Evolutionary conservation across 352 stramenopile genomes (phyloP).

Genomic region (Phytophthora megakarya): DNA sequence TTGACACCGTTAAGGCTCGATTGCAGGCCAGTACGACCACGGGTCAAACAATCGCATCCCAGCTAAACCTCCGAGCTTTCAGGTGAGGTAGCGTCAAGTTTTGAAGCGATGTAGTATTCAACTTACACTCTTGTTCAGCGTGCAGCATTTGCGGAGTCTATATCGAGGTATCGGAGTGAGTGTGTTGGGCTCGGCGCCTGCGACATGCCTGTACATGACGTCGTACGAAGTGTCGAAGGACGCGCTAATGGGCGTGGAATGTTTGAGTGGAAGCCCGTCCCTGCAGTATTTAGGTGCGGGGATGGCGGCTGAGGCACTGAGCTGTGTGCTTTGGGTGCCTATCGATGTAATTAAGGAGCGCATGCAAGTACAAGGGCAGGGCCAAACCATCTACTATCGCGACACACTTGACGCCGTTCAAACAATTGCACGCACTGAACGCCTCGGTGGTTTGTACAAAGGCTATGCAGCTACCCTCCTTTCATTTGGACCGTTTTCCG

Average conservation of each 20-base stretch:
- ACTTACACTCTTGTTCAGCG: slow-evolving; percentile 14
- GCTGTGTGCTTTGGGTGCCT: slow-evolving; percentile 98
- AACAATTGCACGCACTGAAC: slow-evolving; percentile 92
- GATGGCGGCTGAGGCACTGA: slow-evolving; percentile 77
- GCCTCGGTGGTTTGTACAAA: slow-evolving; percentile 93
- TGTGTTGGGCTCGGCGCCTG: slow-evolving; percentile 94
- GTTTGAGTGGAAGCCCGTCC: slow-evolving; percentile 56
- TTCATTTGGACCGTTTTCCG: slow-evolving; percentile 98
- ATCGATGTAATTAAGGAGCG: slow-evolving; percentile 99
- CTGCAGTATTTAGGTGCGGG: slow-evolving; percentile 73
- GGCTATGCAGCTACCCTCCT: slow-evolving; percentile 95
- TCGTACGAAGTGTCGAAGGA: slow-evolving; percentile 94
- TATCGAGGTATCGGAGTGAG: slow-evolving; percentile 96
- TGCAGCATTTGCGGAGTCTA: slow-evolving; percentile 77
- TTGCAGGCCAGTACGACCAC: slow-evolving; percentile 61
- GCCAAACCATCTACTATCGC: slow-evolving; percentile 83
- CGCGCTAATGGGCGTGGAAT: slow-evolving; percentile 43
- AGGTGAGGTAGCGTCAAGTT: slow-evolving; percentile 30
- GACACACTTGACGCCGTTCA: slow-evolving; percentile 90
- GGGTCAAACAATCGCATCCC: slow-evolving; percentile 45
- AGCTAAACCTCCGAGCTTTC: slow-evolving; percentile 52
- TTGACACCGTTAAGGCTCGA: slow-evolving; percentile 92
- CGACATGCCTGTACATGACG: slow-evolving; percentile 96
- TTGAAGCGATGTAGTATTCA: background rate
- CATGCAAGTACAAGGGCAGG: slow-evolving; percentile 93